Base-by-base conservation (phyloP, 441 rosid genomes). In the Populus hybrid region DNA sequence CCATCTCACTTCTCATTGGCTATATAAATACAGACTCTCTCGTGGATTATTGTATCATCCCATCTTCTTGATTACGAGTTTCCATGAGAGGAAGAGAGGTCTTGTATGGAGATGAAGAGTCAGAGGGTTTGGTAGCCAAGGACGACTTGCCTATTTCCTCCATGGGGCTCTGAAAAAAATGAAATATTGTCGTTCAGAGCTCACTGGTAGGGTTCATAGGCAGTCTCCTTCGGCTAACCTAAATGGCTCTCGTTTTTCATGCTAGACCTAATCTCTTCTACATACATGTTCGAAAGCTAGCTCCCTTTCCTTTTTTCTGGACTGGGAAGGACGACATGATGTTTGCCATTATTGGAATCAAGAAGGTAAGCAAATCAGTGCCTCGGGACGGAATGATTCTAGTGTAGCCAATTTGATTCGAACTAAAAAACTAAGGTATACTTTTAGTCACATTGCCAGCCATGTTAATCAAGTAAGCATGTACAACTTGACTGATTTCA, bases 111-210 rank as follows among this genome's bases (percentile, higher is more conserved):
- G 85, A 84, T 80, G 77, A 81, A 83, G 85, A 78, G 84, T 40
- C 64, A 6, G 10, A 20, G 66, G 30, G 81, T 83, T 71, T 38
- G 87, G 69, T 84, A 88, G 90, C 90, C 89, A 86, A 83, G 90
- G 90, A 88, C 84, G 90, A 88, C 87, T 88, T 84, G 90, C 90
- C 89, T 84, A 72, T 68, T 28, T 78, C 84, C 69, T 78, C 5
- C 20, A 9, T 5, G 42, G 38, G 75, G 77, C 57, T 76, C 66
- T 54, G 46, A 34, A 6, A 5, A 66, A 4, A 12, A 0, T 20
- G 40, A 30, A 0, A 10, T 34, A 34, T 1, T 35, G 50, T 32
- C 14, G n/a, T 9, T 30, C 38, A 20, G 26, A 69, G 46, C 26
- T 36, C 28, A 32, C 5, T 9, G 8, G 16, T 8, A 2, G 63